phyloP scores from a whole-genome alignment of 371 early-diverging fungal species.

The Lichtheimia ornata region DNA sequence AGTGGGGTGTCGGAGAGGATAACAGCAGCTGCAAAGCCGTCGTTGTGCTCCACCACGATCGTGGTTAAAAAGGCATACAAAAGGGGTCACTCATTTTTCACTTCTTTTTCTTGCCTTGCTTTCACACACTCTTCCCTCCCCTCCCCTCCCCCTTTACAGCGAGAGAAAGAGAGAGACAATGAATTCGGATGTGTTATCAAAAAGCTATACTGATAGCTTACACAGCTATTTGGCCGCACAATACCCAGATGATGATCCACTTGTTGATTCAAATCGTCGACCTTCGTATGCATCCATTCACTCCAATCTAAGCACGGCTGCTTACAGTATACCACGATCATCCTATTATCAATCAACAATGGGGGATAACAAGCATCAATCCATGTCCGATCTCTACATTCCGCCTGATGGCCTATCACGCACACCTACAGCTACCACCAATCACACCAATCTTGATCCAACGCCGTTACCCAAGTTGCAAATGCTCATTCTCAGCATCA shows the following conservation, averaged over 20 bases:
- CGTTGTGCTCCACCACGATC: no score
- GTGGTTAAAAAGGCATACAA: no score
- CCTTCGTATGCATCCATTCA: slow-evolving; percentile 6
- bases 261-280: neutral
- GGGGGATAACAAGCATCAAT: neutral
- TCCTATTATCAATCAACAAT: slow-evolving; percentile 1
- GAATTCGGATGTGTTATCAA: slow-evolving; percentile 22
- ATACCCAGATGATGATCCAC: neutral
- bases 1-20: no score
- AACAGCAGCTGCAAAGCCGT: no score
- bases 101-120: neutral
- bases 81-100: neutral
- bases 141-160: neutral
- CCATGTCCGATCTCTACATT: neutral
- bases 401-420: slow-evolving; percentile 5
- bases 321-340: neutral
- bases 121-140: neutral
- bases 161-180: neutral
- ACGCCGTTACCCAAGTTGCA: slow-evolving; percentile 55
- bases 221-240: slow-evolving; percentile 15
- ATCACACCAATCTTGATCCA: slow-evolving; percentile 8
- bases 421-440: slow-evolving; percentile 8
- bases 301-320: slow-evolving; percentile 7
- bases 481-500: slow-evolving; percentile 59
- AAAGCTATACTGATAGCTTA: slow-evolving; percentile 39